These are phyloP conservation scores for Glycyrrhiza uralensis DNA, from an alignment of 306 rosid genomes.

Conservation along the genomic window DNA sequence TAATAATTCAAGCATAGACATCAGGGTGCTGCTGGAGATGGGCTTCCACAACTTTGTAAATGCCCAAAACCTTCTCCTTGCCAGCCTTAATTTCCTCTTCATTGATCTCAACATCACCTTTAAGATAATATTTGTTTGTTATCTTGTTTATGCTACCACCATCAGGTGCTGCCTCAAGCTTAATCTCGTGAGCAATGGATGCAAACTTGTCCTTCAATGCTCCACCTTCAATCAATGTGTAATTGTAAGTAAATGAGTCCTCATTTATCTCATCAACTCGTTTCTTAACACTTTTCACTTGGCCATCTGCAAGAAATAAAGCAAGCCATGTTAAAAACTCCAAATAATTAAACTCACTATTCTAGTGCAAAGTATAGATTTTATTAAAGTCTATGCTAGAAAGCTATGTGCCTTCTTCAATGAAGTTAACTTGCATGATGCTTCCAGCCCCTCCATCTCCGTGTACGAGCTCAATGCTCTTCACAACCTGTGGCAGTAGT, in stretches of 20 bases:
- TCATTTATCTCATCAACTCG: constrained; percentile 29
- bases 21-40: constrained; percentile 40
- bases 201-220: constrained; percentile 36
- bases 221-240: constrained; percentile 28
- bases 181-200: constrained; percentile 28
- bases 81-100: constrained; percentile 43
- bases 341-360: neutral
- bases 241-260: constrained; percentile 11
- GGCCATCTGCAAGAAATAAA: neutral
- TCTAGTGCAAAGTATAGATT: neutral
- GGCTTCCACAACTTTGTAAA: constrained; percentile 39
- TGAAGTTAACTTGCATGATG: constrained; percentile 41
- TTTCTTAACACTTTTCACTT: constrained; percentile 13
- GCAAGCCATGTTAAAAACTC: neutral
- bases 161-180: constrained; percentile 37
- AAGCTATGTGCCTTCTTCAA: constrained; percentile 36
- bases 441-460: constrained; percentile 51
- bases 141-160: constrained; percentile 40
- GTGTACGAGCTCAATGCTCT: constrained; percentile 42
- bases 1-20: constrained; percentile 25
- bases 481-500: constrained; percentile 43
- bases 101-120: constrained; percentile 32
- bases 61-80: constrained; percentile 33
- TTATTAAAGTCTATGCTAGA: neutral
- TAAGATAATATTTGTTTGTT: constrained; percentile 33